Evolutionary conservation across 2,329 filamentous ascomycete species (phyloP), one percentile per base, ranked within the genome.

Genomic region (Teratosphaeria zuluensis): DNA sequence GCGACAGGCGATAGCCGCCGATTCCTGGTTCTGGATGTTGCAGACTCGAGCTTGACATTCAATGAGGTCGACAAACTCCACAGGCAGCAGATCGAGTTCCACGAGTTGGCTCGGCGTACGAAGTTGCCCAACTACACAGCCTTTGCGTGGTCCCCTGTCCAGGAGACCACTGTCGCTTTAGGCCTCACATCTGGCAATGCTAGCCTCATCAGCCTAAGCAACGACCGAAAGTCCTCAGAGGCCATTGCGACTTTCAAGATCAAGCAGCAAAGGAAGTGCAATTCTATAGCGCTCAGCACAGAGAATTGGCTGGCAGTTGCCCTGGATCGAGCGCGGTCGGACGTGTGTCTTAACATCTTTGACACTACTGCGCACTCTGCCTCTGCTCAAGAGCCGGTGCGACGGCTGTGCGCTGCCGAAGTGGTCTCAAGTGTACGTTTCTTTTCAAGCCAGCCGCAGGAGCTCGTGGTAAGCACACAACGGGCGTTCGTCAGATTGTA

Each of bases 361-460:
- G 89, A 95, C 71, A 80, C 91, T 57, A 86, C 83, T 65, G 82
- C 75, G 66, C 77, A 84, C 54, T 80, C 78, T 73, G 71, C 78
- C 78, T 65, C 69, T 76, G 63, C 65, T 24, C 70, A 75, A 46
- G 77, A 80, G 71, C 81, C 71, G 65, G 78, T 68, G 73, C 83
- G 69, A 72, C 81, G 68, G 80, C 84, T 72, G 76, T 88, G 61
- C 72, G 82, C 68, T 73, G 84, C 70, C 56, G 86, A 90, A 51
- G 86, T 88, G n/a, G 86, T 94, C 28, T 89, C 87, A 1, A 92
- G 88, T 68, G 84, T 92, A 65, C 86, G 88, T 67, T 95, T 92
- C 76, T 92, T 92, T 60, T 82, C 88, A 59, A 83, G 88, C 63
- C 87, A 85, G 63, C 88, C 89, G 8, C 83, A 90, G 62, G 88